Evolutionary conservation across 1,284 basidiomycete species (phyloP).

Genomic region (Porphyrellus sp.): DNA sequence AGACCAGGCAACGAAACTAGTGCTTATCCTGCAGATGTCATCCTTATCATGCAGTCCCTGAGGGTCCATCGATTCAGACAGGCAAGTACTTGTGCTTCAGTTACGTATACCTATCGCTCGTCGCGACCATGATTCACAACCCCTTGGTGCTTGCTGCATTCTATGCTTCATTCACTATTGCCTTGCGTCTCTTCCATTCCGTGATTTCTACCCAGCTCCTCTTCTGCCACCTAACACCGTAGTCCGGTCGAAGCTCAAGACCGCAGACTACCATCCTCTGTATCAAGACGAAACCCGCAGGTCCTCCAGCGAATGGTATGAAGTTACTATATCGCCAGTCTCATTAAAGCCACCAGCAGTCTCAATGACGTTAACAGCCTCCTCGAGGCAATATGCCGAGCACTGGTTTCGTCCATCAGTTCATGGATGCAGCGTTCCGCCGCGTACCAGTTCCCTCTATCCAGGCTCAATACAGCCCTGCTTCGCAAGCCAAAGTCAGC

Average conservation of each 20-base stretch:
- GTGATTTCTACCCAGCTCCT: slow-evolving; percentile 26
- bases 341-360: slow-evolving; percentile 8
- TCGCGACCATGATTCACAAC: not conserved
- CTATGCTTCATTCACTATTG: not conserved
- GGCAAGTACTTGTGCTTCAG: not conserved
- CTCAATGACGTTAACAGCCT: slow-evolving; percentile 41
- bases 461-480: slow-evolving; percentile 50
- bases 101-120: not conserved
- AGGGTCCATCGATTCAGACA: slow-evolving; percentile 2
- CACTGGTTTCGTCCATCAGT: slow-evolving; percentile 32
- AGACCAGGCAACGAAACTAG: not conserved
- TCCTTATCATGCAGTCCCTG: slow-evolving; percentile 8
- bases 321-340: slow-evolving; percentile 32
- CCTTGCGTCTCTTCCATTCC: slow-evolving; percentile 5
- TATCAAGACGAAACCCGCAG: slow-evolving; percentile 60
- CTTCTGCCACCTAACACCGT: slow-evolving; percentile 31
- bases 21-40: slow-evolving; percentile 11
- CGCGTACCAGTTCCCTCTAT: slow-evolving; percentile 47
- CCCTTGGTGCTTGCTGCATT: slow-evolving; percentile 1
- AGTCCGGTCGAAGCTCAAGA: slow-evolving; percentile 44
- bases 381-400: slow-evolving; percentile 45
- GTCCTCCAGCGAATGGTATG: slow-evolving; percentile 40
- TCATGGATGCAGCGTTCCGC: not conserved
- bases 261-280: slow-evolving; percentile 45
- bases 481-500: slow-evolving; percentile 54